phyloP scores from a whole-genome alignment of 345 rosid genomes.

The Lumnitzera racemosa region DNA sequence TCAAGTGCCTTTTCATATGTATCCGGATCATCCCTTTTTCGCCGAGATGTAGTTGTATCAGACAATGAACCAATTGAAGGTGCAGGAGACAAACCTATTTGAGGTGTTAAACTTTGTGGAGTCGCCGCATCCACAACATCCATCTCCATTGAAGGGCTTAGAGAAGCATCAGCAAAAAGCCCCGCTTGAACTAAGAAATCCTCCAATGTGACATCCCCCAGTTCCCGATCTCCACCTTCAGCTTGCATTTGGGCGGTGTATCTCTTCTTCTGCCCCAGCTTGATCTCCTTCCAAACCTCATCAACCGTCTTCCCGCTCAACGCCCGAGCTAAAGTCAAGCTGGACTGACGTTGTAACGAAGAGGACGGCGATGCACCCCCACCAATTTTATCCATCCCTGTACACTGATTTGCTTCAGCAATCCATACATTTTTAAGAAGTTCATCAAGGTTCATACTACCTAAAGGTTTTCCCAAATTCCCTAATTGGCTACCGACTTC shows the following conservation, averaged over 20 bases:
- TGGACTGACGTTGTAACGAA: slow-evolving; percentile 36
- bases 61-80: slow-evolving; percentile 27
- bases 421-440: slow-evolving; percentile 43
- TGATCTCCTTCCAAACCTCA: slow-evolving; percentile 60
- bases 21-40: slow-evolving; percentile 30
- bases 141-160: slow-evolving; percentile 33
- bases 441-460: slow-evolving; percentile 55
- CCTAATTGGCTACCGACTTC: slow-evolving; percentile 40
- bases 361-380: slow-evolving; percentile 11
- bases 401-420: slow-evolving; percentile 22
- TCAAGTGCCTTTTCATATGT: slow-evolving; percentile 40
- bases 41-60: slow-evolving; percentile 15
- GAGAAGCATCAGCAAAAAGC: slow-evolving; percentile 33
- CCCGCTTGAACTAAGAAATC: slow-evolving; percentile 64
- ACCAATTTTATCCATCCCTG: slow-evolving; percentile 16
- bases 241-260: slow-evolving; percentile 20
- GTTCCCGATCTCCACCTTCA: slow-evolving; percentile 20
- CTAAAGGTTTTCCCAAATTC: slow-evolving; percentile 38
- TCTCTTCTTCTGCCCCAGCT: slow-evolving; percentile 38
- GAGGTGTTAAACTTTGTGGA: slow-evolving; percentile 17
- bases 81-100: slow-evolving; percentile 26
- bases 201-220: slow-evolving; percentile 52
- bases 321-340: slow-evolving; percentile 36
- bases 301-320: slow-evolving; percentile 51
- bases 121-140: slow-evolving; percentile 13